Evolutionary conservation across 1,139 yeast genomes (phyloP).

Genomic region (Hemisphaericaspora lyxosophila): DNA sequence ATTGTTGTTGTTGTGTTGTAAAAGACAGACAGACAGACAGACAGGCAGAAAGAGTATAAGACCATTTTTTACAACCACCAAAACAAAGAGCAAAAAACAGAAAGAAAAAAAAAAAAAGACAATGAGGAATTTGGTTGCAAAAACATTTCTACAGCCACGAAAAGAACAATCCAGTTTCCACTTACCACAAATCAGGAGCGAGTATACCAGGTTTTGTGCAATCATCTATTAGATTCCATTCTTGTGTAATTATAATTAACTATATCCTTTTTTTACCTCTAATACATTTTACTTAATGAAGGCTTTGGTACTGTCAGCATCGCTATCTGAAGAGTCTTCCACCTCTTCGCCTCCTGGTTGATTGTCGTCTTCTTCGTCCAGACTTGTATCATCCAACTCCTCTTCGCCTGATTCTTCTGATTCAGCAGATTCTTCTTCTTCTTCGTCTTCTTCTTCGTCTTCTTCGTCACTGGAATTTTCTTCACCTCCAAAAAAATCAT

Average conservation of each 20-base stretch:
- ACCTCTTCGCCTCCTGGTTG: not conserved
- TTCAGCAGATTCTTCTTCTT: slow-evolving; percentile 18
- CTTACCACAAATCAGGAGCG: no score
- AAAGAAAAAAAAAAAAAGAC: not conserved
- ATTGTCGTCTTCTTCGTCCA: slow-evolving; percentile 6
- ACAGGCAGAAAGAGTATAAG: no score
- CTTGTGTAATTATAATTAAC: no score
- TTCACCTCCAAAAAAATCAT: slow-evolving; percentile 74
- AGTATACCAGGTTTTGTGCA: no score
- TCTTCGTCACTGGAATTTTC: slow-evolving; percentile 25
- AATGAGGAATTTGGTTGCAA: slow-evolving; percentile 1
- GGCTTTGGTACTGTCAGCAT: slow-evolving; percentile 8
- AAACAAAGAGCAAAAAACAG: not conserved
- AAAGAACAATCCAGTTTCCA: no score
- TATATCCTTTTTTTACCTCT: no score
- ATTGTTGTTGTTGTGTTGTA: not conserved
- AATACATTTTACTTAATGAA: slow-evolving; percentile 2
- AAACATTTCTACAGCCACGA: no score
- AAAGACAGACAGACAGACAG: no score
- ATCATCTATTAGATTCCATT: no score
- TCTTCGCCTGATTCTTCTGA: slow-evolving; percentile 12
- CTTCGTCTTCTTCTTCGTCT: slow-evolving; percentile 27
- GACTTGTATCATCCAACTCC: slow-evolving; percentile 9
- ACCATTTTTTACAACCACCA: not conserved
- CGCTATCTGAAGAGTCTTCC: slow-evolving; percentile 2